Conservation (phyloP, 2,329 filamentous ascomycete genomes). For the Fusarium pilosicola region DNA sequence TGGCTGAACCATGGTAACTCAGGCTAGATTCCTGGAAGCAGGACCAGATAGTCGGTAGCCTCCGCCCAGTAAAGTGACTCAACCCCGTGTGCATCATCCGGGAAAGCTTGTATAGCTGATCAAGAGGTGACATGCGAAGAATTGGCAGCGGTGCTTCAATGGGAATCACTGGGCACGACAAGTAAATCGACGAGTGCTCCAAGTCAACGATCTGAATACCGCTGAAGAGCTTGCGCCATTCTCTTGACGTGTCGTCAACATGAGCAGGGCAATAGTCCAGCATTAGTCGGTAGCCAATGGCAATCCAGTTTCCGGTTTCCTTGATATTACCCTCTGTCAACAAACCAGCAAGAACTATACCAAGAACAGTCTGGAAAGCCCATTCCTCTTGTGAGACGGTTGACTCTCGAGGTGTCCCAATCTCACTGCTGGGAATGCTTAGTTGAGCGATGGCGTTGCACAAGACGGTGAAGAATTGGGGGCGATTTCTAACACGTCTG, state of each 20-base stretch:
- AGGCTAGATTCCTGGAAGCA: slow-evolving; percentile 1
- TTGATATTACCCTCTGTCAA: not conserved
- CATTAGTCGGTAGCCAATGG: slow-evolving; percentile 9
- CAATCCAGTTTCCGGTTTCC: slow-evolving; percentile 18
- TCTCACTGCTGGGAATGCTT: slow-evolving; percentile 6
- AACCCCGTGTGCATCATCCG: slow-evolving; percentile 12
- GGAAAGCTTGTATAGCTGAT: slow-evolving; percentile 7
- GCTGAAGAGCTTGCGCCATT: slow-evolving; percentile 13
- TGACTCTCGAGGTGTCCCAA: not conserved
- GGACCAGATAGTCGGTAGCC: slow-evolving; percentile 3
- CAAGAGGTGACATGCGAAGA: slow-evolving; percentile 3
- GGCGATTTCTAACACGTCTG: not conserved
- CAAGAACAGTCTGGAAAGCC: slow-evolving; percentile 14
- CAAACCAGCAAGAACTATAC: slow-evolving; percentile 1
- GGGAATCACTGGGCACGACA: slow-evolving; percentile 6
- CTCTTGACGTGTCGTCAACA: slow-evolving; percentile 10
- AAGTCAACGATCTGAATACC: slow-evolving; percentile 16
- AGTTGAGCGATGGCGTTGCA: slow-evolving; percentile 16
- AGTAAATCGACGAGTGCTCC: slow-evolving; percentile 10
- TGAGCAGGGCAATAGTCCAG: slow-evolving; percentile 16
- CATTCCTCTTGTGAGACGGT: slow-evolving; percentile 8
- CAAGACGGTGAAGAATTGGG: not conserved
- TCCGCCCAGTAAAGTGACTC: slow-evolving; percentile 3
- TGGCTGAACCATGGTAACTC: not conserved
- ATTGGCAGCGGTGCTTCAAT: slow-evolving; percentile 3